Base-by-base conservation (phyloP, 148 eudicot species). In the Rhododendron ovatum region DNA sequence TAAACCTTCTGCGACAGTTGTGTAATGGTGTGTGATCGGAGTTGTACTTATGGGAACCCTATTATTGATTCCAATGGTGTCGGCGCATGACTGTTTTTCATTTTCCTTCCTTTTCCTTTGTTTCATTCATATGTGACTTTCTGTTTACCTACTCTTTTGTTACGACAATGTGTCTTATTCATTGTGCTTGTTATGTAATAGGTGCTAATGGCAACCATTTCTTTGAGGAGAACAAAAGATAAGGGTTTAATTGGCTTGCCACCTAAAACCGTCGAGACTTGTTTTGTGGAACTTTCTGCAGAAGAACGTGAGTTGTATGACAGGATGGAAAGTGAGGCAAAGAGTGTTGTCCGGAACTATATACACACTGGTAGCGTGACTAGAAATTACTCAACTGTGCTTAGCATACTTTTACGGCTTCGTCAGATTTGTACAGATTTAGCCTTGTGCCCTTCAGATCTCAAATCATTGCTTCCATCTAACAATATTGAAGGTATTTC, bases 161-260 rank as follows among this genome's bases (percentile, higher is more conserved):
- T 47, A 22, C 53, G 24, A 74, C 63, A n/a, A 30, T 30, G 51
- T 33, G 55, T 26, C 76, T 4, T 61, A 53, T 41, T 77, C n/a
- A 69, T 75, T 35, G 37, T 78, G 76, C 41, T 26, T 59, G 26
- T 59, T 1, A 26, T 73, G 81, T 47, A 67, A 51, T 74, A 96
- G 99, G 96, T 91, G 78, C 90, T 97, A 41, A 94, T 97, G 96
- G 93, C 95, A 79, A 87, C 98, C 47, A 91, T 97, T 85, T 93
- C 98, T 84, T 88, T 97, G 93, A 92, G 99, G 91, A 93, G 99
- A 89, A 94, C 94, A 37, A 97, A 97, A 90, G 99, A 95, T 33
- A 96, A 95, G 82, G 83, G 67, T 90, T 85, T 95, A 84, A 63
- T 91, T 81, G 92, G 88, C 69, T 86, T 97, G 88, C 98, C 99